phyloP scores from a whole-genome alignment of 1,139 yeast genomes.

The Hansenula lynferdii region DNA sequence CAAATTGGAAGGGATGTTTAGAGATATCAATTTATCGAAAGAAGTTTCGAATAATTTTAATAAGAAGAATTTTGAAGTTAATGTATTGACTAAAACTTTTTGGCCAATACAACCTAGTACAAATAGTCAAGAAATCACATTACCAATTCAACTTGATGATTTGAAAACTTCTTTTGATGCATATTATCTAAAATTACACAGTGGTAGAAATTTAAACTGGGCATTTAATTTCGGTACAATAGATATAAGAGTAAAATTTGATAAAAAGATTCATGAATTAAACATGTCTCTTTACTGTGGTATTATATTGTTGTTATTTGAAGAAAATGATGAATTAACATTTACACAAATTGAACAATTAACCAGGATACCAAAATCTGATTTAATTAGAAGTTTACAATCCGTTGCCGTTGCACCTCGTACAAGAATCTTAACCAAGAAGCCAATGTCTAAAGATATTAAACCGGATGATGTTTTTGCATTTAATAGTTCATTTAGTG shows the following conservation, averaged over 20 bases:
- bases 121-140: constrained; percentile 48
- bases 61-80: constrained; percentile 35
- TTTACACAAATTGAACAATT: constrained; percentile 57
- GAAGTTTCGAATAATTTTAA: constrained; percentile 56
- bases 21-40: constrained; percentile 67
- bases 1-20: constrained; percentile 84
- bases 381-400: constrained; percentile 71
- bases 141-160: constrained; percentile 43
- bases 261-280: constrained; percentile 69
- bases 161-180: constrained; percentile 38
- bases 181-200: constrained; percentile 58
- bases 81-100: constrained; percentile 49
- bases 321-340: constrained; percentile 46
- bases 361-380: constrained; percentile 71
- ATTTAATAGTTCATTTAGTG: constrained; percentile 66
- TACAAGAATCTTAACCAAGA: constrained; percentile 64
- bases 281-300: constrained; percentile 82
- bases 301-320: constrained; percentile 67
- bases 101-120: constrained; percentile 59
- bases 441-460: constrained; percentile 73
- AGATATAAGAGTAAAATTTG: constrained; percentile 66
- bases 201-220: constrained; percentile 77
- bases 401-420: constrained; percentile 85
- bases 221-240: constrained; percentile 79
- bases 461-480: constrained; percentile 58